Evolutionary conservation across 257 asterid genomes (phyloP).

Genomic region (Coffea canephora): DNA sequence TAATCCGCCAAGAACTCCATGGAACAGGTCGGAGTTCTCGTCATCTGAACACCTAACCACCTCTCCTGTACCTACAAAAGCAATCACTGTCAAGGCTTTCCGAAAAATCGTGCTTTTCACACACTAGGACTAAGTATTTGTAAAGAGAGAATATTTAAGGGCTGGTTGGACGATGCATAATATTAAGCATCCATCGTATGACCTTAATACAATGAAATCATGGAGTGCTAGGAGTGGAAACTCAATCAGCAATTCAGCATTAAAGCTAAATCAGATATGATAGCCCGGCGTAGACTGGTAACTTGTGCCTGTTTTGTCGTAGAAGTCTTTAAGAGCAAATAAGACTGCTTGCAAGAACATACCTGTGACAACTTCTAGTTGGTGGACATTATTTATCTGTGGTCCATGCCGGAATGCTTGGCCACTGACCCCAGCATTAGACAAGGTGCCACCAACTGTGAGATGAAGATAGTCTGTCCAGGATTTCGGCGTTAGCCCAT

Average conservation of each 20-base stretch:
- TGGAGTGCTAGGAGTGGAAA: background rate
- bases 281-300: background rate
- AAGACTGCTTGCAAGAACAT: background rate
- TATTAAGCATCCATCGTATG: background rate
- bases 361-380: slow-evolving; percentile 91
- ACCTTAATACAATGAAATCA: background rate
- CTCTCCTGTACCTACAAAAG: slow-evolving; percentile 67
- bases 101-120: background rate
- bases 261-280: background rate
- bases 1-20: slow-evolving; percentile 80
- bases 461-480: slow-evolving; percentile 98
- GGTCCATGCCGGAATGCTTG: slow-evolving; percentile 94
- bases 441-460: slow-evolving; percentile 88
- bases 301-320: background rate
- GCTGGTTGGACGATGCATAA: background rate
- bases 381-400: slow-evolving; percentile 85
- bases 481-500: slow-evolving; percentile 79
- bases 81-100: background rate
- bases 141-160: background rate
- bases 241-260: background rate
- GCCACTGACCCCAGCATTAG: slow-evolving; percentile 93
- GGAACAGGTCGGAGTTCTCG: slow-evolving; percentile 66
- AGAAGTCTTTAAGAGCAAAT: background rate
- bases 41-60: slow-evolving; percentile 66
- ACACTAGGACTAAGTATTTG: background rate